phyloP scores from a whole-genome alignment of 2,329 filamentous ascomycete species.

The Dothistroma septosporum region DNA sequence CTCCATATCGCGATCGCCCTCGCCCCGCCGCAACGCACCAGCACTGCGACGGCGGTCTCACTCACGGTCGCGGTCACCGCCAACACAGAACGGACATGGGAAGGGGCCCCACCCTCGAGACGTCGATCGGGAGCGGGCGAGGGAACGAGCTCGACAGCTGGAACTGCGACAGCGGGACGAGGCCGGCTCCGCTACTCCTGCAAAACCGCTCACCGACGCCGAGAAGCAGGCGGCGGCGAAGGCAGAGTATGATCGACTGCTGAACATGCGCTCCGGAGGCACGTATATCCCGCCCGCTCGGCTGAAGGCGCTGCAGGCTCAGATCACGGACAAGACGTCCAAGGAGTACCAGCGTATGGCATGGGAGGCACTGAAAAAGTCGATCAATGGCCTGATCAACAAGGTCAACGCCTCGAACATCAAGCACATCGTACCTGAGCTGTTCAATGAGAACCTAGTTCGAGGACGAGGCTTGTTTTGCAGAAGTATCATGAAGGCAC shows the following conservation, averaged over 20 bases:
- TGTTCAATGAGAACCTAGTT: constrained; percentile 91
- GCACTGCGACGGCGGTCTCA: constrained; percentile 29
- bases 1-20: constrained; percentile 34
- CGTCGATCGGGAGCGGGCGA: constrained; percentile 48
- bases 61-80: constrained; percentile 28
- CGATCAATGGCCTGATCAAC: constrained; percentile 97
- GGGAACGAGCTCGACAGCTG: constrained; percentile 52
- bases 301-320: constrained; percentile 84
- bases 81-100: constrained; percentile 17
- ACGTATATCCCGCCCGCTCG: constrained; percentile 94
- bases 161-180: constrained; percentile 44
- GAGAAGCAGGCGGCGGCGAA: constrained; percentile 85
- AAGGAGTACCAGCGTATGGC: constrained; percentile 99
- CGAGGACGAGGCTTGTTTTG: constrained; percentile 90
- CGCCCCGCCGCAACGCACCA: constrained; percentile 34
- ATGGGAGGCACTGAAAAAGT: constrained; percentile 98
- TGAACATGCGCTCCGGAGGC: constrained; percentile 89
- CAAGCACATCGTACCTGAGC: constrained; percentile 92
- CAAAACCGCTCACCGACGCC: constrained; percentile 63
- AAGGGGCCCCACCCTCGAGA: constrained; percentile 44
- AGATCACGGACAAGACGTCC: constrained; percentile 92
- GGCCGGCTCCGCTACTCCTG: constrained; percentile 36
- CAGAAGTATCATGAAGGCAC: constrained; percentile 96
- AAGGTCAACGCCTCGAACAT: constrained; percentile 98
- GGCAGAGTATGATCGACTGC: constrained; percentile 86